A percentile compares a stretch with the other conserved stretches of the same genome.
Conservation (phyloP, 345 rosid genomes). For the Mallotus nudiflorus region DNA sequence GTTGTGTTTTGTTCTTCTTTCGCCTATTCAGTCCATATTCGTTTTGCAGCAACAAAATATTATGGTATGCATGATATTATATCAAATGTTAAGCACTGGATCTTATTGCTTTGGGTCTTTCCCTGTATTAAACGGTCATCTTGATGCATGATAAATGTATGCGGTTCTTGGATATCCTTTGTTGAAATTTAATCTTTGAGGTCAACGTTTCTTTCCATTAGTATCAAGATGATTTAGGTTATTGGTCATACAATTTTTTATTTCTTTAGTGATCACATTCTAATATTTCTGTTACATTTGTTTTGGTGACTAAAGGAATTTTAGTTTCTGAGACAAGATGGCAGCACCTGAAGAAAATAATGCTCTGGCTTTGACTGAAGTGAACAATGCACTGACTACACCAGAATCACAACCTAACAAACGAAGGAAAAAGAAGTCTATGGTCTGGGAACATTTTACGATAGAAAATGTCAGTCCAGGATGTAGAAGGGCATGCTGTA, state of each 20-base stretch:
- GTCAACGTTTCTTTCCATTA: not conserved
- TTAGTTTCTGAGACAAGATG: constrained; percentile 11
- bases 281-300: not conserved
- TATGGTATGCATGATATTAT: not conserved
- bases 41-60: not conserved
- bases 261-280: not conserved
- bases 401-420: constrained; percentile 23
- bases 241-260: not conserved
- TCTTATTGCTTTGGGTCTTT: not conserved
- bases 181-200: not conserved
- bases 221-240: not conserved
- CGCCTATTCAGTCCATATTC: not conserved
- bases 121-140: not conserved
- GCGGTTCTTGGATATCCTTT: too few relatives aligned
- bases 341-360: constrained; percentile 14
- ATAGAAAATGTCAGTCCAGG: constrained; percentile 65
- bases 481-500: constrained; percentile 87
- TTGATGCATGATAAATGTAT: not conserved
- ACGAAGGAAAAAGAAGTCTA: constrained; percentile 85
- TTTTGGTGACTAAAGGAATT: constrained; percentile 22
- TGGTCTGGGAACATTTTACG: constrained; percentile 91
- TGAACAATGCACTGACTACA: not conserved
- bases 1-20: not conserved
- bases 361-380: not conserved
- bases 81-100: not conserved